Conservation (phyloP, 495 filamentous ascomycete genomes). For the Hypoxylon trugodes region DNA sequence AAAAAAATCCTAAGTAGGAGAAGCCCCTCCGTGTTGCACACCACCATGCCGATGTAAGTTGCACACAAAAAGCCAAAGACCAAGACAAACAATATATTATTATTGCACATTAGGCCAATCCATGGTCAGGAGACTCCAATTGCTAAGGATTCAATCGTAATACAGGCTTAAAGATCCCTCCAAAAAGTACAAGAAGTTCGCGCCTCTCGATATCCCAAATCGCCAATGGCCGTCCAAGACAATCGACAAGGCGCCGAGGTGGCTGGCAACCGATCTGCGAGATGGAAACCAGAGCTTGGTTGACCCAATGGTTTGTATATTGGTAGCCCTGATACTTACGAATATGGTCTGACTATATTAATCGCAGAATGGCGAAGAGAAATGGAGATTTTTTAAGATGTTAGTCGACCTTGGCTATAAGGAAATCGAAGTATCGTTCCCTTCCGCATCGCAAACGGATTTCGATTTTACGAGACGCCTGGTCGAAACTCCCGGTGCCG, state of each 20-base stretch:
- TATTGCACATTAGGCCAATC: conserved; percentile 10
- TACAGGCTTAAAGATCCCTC: conserved; percentile 93
- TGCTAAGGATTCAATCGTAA: conserved; percentile 1
- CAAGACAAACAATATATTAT: conserved; percentile 9
- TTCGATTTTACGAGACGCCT: conserved; percentile 93
- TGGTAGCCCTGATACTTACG: conserved; percentile 5
- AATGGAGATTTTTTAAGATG: conserved; percentile 95
- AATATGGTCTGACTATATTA: conserved; percentile 36
- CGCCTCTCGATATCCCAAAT: conserved; percentile 81
- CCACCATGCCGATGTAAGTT: conserved; percentile 46
- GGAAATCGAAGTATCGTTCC: conserved; percentile 97
- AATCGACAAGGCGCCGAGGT: conserved; percentile 80
- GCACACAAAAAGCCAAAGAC: conserved; percentile 8
- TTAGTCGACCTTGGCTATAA: conserved; percentile 94
- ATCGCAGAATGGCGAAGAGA: conserved; percentile 85
- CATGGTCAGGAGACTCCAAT: neutral
- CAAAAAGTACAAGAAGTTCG: conserved; percentile 82
- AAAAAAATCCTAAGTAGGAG: neutral
- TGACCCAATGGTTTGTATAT: conserved; percentile 78
- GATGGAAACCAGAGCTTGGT: conserved; percentile 91
- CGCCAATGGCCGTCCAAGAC: conserved; percentile 91
- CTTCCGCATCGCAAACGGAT: conserved; percentile 91
- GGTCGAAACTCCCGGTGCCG: conserved; percentile 83
- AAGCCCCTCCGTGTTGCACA: conserved; percentile 19
- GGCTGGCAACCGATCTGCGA: conserved; percentile 85